These are phyloP conservation scores for Amborella trichopoda DNA, from an alignment of 164 flowering plant species.

Conservation along the genomic window DNA sequence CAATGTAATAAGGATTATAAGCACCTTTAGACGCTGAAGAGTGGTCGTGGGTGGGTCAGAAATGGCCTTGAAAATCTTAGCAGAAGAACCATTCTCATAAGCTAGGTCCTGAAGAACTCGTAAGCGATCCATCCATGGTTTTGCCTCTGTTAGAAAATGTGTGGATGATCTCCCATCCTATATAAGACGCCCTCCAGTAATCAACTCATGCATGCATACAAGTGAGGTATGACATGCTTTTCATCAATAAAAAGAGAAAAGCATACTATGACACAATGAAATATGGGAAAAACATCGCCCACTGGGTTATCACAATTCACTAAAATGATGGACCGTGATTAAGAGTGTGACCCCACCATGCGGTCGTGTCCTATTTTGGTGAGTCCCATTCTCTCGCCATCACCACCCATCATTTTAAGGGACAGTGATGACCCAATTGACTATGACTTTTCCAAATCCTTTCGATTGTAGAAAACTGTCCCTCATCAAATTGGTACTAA, in stretches of 20 bases:
- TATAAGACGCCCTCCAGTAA: conserved; percentile 5
- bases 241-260: too few relatives aligned
- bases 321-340: background rate
- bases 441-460: too few relatives aligned
- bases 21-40: conserved; percentile 92
- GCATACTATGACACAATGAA: background rate
- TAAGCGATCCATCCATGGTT: conserved; percentile 94
- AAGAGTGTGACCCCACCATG: too few relatives aligned
- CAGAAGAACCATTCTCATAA: conserved; percentile 25
- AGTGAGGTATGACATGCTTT: background rate
- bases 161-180: conserved; percentile 8
- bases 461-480: too few relatives aligned
- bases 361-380: too few relatives aligned
- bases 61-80: conserved; percentile 86
- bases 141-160: conserved; percentile 36
- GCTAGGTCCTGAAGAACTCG: conserved; percentile 60
- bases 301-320: background rate
- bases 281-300: background rate
- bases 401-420: too few relatives aligned
- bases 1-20: background rate
- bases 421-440: too few relatives aligned
- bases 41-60: conserved; percentile 99
- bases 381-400: too few relatives aligned
- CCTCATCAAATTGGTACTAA: too few relatives aligned
- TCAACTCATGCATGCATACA: background rate